Conservation (phyloP, 768 basidiomycete genomes). For the Naganishia onofrii region DNA sequence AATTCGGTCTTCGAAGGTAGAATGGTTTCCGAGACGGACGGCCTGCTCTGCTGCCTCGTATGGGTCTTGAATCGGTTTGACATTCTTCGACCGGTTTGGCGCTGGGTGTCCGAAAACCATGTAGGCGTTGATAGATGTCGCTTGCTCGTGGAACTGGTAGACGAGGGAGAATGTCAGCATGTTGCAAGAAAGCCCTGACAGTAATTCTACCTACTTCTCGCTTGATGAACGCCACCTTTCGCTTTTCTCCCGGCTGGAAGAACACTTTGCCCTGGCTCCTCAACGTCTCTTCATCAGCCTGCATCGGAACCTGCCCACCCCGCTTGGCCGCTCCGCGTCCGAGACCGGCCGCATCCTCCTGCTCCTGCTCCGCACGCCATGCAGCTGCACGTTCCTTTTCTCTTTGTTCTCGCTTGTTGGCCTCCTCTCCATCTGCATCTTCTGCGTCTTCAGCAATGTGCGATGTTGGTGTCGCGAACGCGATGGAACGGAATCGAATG, state of each 20-base stretch:
- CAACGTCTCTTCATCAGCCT: conserved; percentile 54
- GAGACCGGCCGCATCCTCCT: conserved; percentile 42
- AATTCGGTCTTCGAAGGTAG: conserved; percentile 70
- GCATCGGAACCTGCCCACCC: conserved; percentile 52
- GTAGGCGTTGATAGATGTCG: conserved; percentile 79
- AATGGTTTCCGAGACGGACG: conserved; percentile 65
- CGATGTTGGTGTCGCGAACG: conserved; percentile 78
- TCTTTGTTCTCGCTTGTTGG: conserved; percentile 41
- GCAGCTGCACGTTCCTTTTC: conserved; percentile 49
- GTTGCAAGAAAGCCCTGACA: background rate
- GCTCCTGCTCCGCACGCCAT: conserved; percentile 52
- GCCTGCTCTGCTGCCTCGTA: conserved; percentile 65
- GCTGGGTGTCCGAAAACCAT: conserved; percentile 76
- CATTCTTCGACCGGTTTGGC: conserved; percentile 50
- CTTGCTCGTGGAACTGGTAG: conserved; percentile 69
- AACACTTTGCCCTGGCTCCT: conserved; percentile 58
- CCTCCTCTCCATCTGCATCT: conserved; percentile 35
- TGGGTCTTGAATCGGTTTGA: conserved; percentile 52
- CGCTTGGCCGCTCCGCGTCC: conserved; percentile 58
- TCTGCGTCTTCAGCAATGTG: conserved; percentile 57
- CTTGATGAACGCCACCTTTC: conserved; percentile 90
- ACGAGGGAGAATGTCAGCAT: background rate
- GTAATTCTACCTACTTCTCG: conserved; percentile 56
- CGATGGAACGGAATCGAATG: conserved; percentile 85
- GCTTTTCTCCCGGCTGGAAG: conserved; percentile 79